A percentile compares a stretch with the other conserved stretches of the same genome.
Conservation (phyloP, 495 filamentous ascomycete genomes). For the Hypomontagnella monticulosa region DNA sequence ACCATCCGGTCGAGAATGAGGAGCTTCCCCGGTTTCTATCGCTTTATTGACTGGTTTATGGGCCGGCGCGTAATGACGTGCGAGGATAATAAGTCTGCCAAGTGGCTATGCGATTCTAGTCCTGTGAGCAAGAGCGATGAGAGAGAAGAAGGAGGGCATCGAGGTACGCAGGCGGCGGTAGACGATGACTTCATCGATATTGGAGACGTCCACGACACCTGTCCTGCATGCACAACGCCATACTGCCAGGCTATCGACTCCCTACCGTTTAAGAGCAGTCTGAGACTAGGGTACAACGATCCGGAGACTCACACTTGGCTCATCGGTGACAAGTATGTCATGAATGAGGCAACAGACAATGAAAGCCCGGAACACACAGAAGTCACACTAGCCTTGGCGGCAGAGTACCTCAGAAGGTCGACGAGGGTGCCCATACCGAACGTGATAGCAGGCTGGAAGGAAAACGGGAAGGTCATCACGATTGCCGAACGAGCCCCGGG, state of each 20-base stretch:
- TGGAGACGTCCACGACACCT: conserved; percentile 43
- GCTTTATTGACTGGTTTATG: conserved; percentile 26
- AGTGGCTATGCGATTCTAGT: not conserved
- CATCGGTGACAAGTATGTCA: conserved; percentile 39
- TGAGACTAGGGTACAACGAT: conserved; percentile 39
- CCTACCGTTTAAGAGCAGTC: conserved; percentile 38
- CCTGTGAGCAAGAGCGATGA: not conserved
- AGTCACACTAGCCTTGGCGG: conserved; percentile 26
- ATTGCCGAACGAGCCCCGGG: conserved; percentile 30
- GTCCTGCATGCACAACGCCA: conserved; percentile 41
- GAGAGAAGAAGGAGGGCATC: not conserved
- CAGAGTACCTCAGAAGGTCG: conserved; percentile 14
- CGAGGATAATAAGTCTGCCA: not conserved
- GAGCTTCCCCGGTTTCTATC: conserved; percentile 15
- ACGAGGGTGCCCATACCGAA: conserved; percentile 33
- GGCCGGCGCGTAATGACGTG: conserved; percentile 13
- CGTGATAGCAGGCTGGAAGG: conserved; percentile 42
- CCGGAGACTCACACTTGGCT: conserved; percentile 38
- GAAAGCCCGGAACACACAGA: conserved; percentile 19
- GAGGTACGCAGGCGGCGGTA: not conserved
- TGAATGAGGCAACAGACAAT: conserved; percentile 36
- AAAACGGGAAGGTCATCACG: conserved; percentile 39
- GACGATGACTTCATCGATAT: conserved; percentile 39
- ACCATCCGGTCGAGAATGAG: not conserved
- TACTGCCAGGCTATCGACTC: conserved; percentile 41